Evolutionary conservation across 2,329 filamentous ascomycete genomes (phyloP), one percentile per base, ranked within the genome.

Genomic region (Aspergillus sp.): DNA sequence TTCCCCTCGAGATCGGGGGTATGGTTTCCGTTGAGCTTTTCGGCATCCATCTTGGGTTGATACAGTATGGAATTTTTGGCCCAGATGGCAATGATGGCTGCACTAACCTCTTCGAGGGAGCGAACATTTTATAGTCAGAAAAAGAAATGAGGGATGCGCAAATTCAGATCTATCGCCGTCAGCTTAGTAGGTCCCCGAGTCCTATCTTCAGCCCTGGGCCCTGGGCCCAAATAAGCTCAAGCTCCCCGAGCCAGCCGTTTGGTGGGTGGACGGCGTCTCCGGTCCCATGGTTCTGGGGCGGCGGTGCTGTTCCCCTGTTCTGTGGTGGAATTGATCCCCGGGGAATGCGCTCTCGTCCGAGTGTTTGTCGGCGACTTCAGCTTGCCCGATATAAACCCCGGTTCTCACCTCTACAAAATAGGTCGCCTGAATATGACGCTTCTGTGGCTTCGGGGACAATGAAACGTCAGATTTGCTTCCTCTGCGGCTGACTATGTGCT

Each of bases 1-100:
- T 67, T 65, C 6, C 57, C 56, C 46, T 72, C 70, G 22, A 69
- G 54, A 44, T 72, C 70, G 14, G 50, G 47, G 33, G 42, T 53
- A 22, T 51, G 17, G 2, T 45, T 17, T 20, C 50, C 47, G 17
- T 49, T 32, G 10, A 43, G 6, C 11, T 47, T n/a, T 20, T 26
- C 10, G 40, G 45, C 16, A 13, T 48, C 45, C 50, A 52, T 52
- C 1, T 20, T 48, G 14, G 16, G 16, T n/a, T 11, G 13, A 38
- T 38, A 11, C 35, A 38, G 35, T n/a, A 17, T n/a, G 6, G 35
- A 17, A 7, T 38, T n/a, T n/a, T n/a, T n/a, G 13, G 35, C 35
- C 14, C 16, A 17, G 35, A 17, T n/a, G 16, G 14, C 14, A 17
- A n/a, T 16, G 16, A 38, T 38, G 35, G 6, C 35, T n/a, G 6